phyloP scores from a whole-genome alignment of 2,329 filamentous ascomycete species.

The Pseudogymnoascus sp. region DNA sequence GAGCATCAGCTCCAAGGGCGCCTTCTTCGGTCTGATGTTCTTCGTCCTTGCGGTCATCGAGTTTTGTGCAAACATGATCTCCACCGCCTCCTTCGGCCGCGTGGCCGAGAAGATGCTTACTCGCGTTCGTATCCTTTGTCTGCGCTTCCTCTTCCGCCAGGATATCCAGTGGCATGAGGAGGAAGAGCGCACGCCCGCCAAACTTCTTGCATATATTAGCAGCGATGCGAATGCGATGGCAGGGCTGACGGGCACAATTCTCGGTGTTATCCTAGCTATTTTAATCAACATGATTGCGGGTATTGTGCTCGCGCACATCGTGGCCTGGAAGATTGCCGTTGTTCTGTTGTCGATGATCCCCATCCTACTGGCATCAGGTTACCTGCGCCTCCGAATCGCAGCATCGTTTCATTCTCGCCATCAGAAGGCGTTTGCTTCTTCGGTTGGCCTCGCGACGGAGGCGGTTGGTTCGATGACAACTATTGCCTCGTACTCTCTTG shows the following conservation, averaged over 20 bases:
- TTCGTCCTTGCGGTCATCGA: conserved; percentile 47
- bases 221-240: conserved; percentile 59
- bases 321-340: conserved; percentile 69
- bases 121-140: conserved; percentile 53
- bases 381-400: conserved; percentile 59
- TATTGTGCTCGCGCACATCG: conserved; percentile 60
- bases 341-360: conserved; percentile 64
- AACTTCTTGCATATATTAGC: conserved; percentile 60
- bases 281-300: conserved; percentile 59
- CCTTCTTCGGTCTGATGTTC: conserved; percentile 35
- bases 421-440: conserved; percentile 54
- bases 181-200: conserved; percentile 50
- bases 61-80: conserved; percentile 53
- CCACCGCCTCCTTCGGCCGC: conserved; percentile 44
- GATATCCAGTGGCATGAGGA: conserved; percentile 66
- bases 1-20: conserved; percentile 22
- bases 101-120: conserved; percentile 59
- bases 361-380: conserved; percentile 58
- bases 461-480: conserved; percentile 61
- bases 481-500: conserved; percentile 41
- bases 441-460: conserved; percentile 58
- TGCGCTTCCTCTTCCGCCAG: conserved; percentile 58
- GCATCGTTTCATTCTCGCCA: conserved; percentile 55
- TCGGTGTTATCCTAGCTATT: conserved; percentile 62
- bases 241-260: conserved; percentile 61